Evolutionary conservation across 768 basidiomycete species (phyloP).

Genomic region (Boletus rubescentipes): DNA sequence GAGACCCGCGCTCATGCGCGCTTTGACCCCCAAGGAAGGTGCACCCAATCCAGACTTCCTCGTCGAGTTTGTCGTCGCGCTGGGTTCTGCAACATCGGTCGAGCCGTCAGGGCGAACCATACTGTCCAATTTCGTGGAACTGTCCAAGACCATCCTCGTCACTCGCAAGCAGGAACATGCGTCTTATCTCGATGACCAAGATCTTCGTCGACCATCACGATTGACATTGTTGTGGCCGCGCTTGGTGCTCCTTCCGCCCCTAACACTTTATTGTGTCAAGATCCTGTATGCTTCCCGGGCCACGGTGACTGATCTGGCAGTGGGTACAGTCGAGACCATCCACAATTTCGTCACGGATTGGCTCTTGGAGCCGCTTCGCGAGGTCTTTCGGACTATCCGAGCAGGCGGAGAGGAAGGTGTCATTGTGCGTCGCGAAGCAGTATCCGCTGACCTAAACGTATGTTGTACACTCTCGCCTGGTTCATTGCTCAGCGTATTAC

Average conservation of each 20-base stretch:
- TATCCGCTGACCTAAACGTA: slow-evolving; percentile 84
- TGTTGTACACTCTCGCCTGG: slow-evolving; percentile 16
- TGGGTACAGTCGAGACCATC: slow-evolving; percentile 64
- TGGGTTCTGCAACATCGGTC: slow-evolving; percentile 19
- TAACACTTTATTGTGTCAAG: slow-evolving; percentile 51
- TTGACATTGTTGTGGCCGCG: slow-evolving; percentile 80
- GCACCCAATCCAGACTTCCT: slow-evolving; percentile 14
- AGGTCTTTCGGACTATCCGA: slow-evolving; percentile 79
- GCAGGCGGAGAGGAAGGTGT: slow-evolving; percentile 73
- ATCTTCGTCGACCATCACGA: slow-evolving; percentile 65
- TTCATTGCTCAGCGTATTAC: neutral
- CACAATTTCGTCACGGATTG: slow-evolving; percentile 77
- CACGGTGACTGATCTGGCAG: slow-evolving; percentile 52
- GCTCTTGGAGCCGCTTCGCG: slow-evolving; percentile 83
- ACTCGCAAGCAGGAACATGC: slow-evolving; percentile 31
- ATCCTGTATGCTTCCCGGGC: slow-evolving; percentile 58
- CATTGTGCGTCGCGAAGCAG: slow-evolving; percentile 77
- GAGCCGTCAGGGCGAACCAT: slow-evolving; percentile 10
- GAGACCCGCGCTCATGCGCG: slow-evolving; percentile 44
- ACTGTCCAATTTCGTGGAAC: slow-evolving; percentile 12
- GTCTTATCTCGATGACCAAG: slow-evolving; percentile 30
- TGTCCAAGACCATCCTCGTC: slow-evolving; percentile 22
- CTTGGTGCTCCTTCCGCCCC: slow-evolving; percentile 72
- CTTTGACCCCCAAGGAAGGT: slow-evolving; percentile 25
- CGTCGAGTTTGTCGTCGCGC: slow-evolving; percentile 20